A percentile compares a stretch with the other conserved stretches of the same genome.
phyloP scores from a whole-genome alignment of 345 rosid species.

The Lepidium africanum region DNA sequence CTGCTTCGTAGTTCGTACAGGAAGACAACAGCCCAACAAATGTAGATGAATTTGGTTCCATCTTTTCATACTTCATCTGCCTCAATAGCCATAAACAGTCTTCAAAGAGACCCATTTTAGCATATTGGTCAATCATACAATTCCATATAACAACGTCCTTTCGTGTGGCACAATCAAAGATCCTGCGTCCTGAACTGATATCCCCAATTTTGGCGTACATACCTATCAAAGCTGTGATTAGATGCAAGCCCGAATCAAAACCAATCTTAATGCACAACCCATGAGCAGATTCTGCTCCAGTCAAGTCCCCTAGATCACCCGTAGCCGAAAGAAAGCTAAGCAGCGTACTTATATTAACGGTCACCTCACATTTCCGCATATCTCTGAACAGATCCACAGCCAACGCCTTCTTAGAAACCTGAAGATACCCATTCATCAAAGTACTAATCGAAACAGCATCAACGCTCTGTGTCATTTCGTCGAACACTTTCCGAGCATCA shows the following conservation, averaged over 20 bases:
- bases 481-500: conserved; percentile 52
- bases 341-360: conserved; percentile 33
- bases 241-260: conserved; percentile 30
- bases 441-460: conserved; percentile 53
- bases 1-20: conserved; percentile 41
- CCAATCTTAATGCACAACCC: conserved; percentile 47
- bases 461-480: conserved; percentile 37
- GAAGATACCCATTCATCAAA: conserved; percentile 46
- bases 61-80: conserved; percentile 38
- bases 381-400: conserved; percentile 32
- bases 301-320: conserved; percentile 33
- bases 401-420: conserved; percentile 27
- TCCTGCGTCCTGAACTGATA: conserved; percentile 32
- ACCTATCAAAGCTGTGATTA: conserved; percentile 47
- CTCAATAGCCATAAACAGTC: conserved; percentile 42
- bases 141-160: conserved; percentile 58
- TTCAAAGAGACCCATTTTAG: conserved; percentile 42
- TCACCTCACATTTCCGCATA: conserved; percentile 26
- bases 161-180: conserved; percentile 35
- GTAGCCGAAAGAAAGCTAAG: conserved; percentile 33
- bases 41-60: conserved; percentile 47
- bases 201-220: conserved; percentile 40
- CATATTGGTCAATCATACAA: conserved; percentile 57
- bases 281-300: conserved; percentile 36
- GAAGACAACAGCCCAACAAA: conserved; percentile 49